Base-by-base conservation (phyloP, 768 basidiomycete genomes). In the Exidia glandulosa region DNA sequence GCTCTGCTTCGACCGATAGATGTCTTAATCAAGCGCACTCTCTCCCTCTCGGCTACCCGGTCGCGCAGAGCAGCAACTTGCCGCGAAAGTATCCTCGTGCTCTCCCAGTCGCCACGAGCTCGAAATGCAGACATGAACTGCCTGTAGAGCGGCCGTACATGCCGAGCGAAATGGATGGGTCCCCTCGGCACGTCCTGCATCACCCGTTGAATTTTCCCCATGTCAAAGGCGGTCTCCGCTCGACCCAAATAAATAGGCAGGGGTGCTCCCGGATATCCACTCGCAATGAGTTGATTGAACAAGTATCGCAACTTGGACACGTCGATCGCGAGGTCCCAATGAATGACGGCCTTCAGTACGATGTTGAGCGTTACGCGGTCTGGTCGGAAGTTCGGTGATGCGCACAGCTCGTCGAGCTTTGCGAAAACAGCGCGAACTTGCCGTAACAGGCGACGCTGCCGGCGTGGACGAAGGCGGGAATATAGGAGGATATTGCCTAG, bases 281-380 rank as follows among this genome's bases (percentile, higher is more conserved):
- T 71, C 61, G 77, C 70, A 23, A 87, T 70, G 66, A 88, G 72
- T 19, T 81, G 75, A 68, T 89, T 85, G 60, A 90, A 88, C n/a
- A 90, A 67, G 25, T 67, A 72, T 37, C 81, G 77, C 50, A 88
- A 68, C 59, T 74, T 75, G 19, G 59, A 45, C 3, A 71, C 63
- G 61, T 79, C 74, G 48, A 86, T 70, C 23, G 71, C 72, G 0
- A 66, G 62, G 32, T 71, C 72, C 81, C 83, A 86, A 19, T 70
- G 68, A 60, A 91, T 69, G 62, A 85, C 72, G 7, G 77, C 78
- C 67, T 84, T 84, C 61, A 88, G 61, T 48, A 90, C 57, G 54
- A 90, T 80, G 65, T 91, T 90, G 59, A 80, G 72, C 3, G 90
- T 90, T 37, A 86, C 74, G 10, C 84, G 77, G 67, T 92, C 88